These are phyloP conservation scores for Diplodia corticola DNA, from an alignment of 2,329 filamentous ascomycete species.

Conservation along the genomic window DNA sequence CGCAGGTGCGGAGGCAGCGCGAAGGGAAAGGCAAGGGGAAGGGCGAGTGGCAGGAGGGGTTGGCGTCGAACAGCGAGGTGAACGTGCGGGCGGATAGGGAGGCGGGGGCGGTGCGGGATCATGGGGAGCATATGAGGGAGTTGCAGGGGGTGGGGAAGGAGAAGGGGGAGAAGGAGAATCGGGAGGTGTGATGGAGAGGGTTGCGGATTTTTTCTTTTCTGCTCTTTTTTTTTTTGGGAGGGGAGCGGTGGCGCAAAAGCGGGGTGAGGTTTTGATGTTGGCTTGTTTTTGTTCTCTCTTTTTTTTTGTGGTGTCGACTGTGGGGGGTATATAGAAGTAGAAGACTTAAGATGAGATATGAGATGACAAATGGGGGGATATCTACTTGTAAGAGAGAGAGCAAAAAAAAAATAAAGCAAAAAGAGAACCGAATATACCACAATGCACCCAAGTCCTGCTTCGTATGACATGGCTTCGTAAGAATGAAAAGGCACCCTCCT, in stretches of 20 bases:
- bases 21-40: slow-evolving; percentile 43
- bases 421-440: background rate
- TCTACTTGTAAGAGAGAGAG: no score
- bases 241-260: no score
- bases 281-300: no score
- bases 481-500: background rate
- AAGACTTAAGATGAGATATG: background rate
- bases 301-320: no score
- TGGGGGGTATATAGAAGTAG: no score
- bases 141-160: slow-evolving; percentile 46
- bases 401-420: background rate
- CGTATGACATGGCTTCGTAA: slow-evolving; percentile 5
- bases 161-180: slow-evolving; percentile 40
- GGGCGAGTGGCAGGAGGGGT: slow-evolving; percentile 46
- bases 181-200: background rate
- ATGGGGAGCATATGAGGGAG: slow-evolving; percentile 45
- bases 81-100: slow-evolving; percentile 42
- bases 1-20: slow-evolving; percentile 47
- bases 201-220: background rate
- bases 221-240: no score
- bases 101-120: slow-evolving; percentile 37
- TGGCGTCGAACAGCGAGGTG: slow-evolving; percentile 43
- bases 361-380: background rate
- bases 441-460: background rate
- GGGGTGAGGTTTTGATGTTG: no score